A percentile compares a stretch with the other conserved stretches of the same genome.
Conservation (phyloP, 2,329 filamentous ascomycete species). For the Karstenula rhodostoma region DNA sequence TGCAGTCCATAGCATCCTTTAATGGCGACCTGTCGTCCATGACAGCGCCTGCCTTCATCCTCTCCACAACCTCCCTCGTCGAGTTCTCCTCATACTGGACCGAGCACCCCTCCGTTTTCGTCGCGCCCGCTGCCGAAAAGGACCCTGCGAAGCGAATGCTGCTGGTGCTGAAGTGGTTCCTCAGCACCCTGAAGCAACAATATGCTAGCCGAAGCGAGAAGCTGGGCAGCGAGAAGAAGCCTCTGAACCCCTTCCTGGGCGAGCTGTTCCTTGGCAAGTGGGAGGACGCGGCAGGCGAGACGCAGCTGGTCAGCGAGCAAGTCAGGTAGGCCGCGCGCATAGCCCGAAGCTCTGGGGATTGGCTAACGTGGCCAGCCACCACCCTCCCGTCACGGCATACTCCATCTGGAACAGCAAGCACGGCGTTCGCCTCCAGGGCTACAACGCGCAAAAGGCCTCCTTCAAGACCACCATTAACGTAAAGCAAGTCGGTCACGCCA, state of each 20-base stretch:
- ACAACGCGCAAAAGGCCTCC: constrained; percentile 95
- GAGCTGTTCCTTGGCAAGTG: constrained; percentile 94
- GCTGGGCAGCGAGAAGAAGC: constrained; percentile 94
- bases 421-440: constrained; percentile 78
- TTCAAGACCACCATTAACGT: constrained; percentile 94
- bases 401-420: constrained; percentile 86
- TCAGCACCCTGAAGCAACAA: constrained; percentile 91
- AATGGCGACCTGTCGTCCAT: constrained; percentile 65
- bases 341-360: background rate
- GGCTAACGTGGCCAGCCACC: constrained; percentile 65
- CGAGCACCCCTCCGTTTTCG: constrained; percentile 71
- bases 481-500: constrained; percentile 90
- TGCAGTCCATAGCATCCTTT: constrained; percentile 61
- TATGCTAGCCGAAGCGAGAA: constrained; percentile 79
- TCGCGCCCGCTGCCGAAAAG: constrained; percentile 80
- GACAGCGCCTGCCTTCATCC: constrained; percentile 65
- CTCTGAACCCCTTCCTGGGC: constrained; percentile 92
- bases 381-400: constrained; percentile 94
- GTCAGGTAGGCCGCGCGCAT: constrained; percentile 66
- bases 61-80: constrained; percentile 63
- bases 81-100: constrained; percentile 67
- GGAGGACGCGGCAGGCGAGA: constrained; percentile 82
- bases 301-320: constrained; percentile 90
- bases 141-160: constrained; percentile 84
- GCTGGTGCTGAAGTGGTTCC: constrained; percentile 94